A percentile compares a stretch with the other conserved stretches of the same genome.
These are phyloP conservation scores for Strobilomyces echinocephalus DNA, from an alignment of 768 basidiomycete species.

Conservation along the genomic window DNA sequence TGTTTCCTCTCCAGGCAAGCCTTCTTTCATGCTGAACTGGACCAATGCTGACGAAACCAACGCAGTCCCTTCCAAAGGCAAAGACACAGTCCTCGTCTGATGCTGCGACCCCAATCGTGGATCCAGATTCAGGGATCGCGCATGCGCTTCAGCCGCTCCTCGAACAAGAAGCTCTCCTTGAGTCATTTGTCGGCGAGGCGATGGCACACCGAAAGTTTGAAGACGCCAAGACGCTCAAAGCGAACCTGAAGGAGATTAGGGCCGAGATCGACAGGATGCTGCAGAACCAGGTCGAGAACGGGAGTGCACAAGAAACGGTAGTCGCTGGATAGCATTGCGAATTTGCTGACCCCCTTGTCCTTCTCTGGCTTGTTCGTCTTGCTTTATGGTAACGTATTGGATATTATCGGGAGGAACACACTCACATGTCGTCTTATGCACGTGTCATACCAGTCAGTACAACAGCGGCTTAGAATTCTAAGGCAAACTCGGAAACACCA, in stretches of 20 bases:
- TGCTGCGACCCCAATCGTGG: conserved; percentile 34
- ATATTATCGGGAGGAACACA: conserved; percentile 5
- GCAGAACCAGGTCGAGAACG: conserved; percentile 26
- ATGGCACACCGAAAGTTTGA: conserved; percentile 90
- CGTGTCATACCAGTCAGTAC: neutral
- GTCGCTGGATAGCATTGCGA: neutral
- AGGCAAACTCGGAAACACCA: too few relatives aligned
- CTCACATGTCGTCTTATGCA: neutral
- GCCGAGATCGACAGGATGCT: conserved; percentile 74
- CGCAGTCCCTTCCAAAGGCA: conserved; percentile 46
- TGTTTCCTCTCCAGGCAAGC: conserved; percentile 51
- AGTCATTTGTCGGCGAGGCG: conserved; percentile 88
- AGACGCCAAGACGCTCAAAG: conserved; percentile 81
- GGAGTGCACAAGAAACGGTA: neutral
- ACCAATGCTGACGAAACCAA: neutral
- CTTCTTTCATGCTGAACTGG: neutral
- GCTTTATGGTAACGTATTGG: conserved; percentile 1
- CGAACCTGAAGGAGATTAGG: conserved; percentile 77
- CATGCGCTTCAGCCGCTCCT: conserved; percentile 78
- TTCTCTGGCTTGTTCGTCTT: neutral
- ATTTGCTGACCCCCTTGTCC: neutral
- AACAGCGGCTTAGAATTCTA: too few relatives aligned
- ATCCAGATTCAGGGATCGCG: conserved; percentile 68
- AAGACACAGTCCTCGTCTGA: conserved; percentile 28
- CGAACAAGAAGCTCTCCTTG: conserved; percentile 90